Evolutionary conservation across 208 protist species (phyloP).

Genomic region (Crithidia expoeki): DNA sequence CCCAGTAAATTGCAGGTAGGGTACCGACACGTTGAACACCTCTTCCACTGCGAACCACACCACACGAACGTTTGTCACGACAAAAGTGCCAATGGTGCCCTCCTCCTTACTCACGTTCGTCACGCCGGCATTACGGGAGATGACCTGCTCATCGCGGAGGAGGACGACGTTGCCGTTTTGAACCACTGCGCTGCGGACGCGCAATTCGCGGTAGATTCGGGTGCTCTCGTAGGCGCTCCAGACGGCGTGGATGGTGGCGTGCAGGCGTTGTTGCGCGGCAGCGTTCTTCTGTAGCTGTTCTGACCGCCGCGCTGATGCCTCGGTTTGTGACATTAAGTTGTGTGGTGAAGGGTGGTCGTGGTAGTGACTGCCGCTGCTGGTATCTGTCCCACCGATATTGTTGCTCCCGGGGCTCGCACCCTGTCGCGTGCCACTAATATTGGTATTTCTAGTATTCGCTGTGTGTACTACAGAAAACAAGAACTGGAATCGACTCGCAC

Average conservation of each 20-base stretch:
- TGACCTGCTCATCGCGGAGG: slow-evolving; percentile 88
- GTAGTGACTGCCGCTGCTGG: background rate
- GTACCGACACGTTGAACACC: slow-evolving; percentile 96
- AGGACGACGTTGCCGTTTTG: slow-evolving; percentile 84
- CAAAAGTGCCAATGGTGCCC: slow-evolving; percentile 91
- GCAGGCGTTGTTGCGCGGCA: slow-evolving; percentile 13
- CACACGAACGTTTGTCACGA: slow-evolving; percentile 95
- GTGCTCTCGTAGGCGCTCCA: slow-evolving; percentile 95
- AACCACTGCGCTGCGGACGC: slow-evolving; percentile 92
- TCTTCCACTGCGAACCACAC: slow-evolving; percentile 94
- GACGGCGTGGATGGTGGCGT: slow-evolving; percentile 38
- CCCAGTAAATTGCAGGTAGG: slow-evolving; percentile 92
- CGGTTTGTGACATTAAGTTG: background rate
- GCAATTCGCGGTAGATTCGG: slow-evolving; percentile 94
- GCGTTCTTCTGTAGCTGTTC: background rate
- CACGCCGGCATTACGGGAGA: slow-evolving; percentile 81
- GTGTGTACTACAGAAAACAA: slow-evolving; percentile 91
- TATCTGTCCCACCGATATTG: background rate
- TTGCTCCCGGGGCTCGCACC: background rate
- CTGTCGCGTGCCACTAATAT: too few relatives aligned
- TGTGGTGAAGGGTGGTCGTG: too few relatives aligned
- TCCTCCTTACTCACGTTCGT: slow-evolving; percentile 94
- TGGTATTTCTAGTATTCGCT: too few relatives aligned
- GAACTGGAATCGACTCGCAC: slow-evolving; percentile 92
- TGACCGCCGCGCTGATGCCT: background rate